Conservation (phyloP, 192 early-diverging fungal genomes). For the Podila verticillata region DNA sequence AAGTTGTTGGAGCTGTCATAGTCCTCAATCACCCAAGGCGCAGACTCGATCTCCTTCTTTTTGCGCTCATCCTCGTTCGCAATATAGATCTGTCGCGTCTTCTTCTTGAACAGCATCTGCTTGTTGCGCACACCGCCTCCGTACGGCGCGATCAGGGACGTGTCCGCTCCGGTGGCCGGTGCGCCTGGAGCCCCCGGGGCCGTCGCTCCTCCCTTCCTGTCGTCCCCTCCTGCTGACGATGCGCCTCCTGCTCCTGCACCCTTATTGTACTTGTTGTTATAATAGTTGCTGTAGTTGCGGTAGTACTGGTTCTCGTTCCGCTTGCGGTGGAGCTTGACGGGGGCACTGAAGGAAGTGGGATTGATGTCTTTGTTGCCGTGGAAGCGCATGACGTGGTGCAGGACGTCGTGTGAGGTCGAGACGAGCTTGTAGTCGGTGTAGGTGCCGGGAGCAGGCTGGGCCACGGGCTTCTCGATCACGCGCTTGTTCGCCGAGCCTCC, state of each 20-base stretch:
- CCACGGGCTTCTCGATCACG: constrained; percentile 19
- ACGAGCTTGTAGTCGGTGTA: constrained; percentile 73
- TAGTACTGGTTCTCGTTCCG: constrained; percentile 35
- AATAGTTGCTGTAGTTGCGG: constrained; percentile 14
- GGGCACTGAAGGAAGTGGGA: constrained; percentile 63
- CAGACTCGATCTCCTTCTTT: constrained; percentile 76
- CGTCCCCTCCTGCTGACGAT: constrained; percentile 53
- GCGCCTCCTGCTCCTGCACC: neutral
- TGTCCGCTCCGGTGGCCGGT: constrained; percentile 62
- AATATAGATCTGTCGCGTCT: constrained; percentile 81
- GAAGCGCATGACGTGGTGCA: constrained; percentile 76
- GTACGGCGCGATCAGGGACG: constrained; percentile 74
- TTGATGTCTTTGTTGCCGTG: constrained; percentile 63
- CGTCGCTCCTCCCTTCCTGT: constrained; percentile 58
- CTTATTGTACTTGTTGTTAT: constrained; percentile 10
- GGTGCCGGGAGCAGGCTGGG: constrained; percentile 42
- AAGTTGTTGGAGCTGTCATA: constrained; percentile 73
- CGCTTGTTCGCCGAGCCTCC: constrained; percentile 26
- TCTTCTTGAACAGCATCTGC: constrained; percentile 82
- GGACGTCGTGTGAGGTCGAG: constrained; percentile 60
- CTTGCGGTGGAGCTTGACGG: constrained; percentile 65
- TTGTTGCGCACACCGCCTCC: constrained; percentile 81
- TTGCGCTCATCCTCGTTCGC: constrained; percentile 78
- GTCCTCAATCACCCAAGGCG: constrained; percentile 83
- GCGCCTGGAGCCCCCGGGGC: constrained; percentile 53